A percentile compares a stretch with the other conserved stretches of the same genome.
These are phyloP conservation scores for Poa pratensis DNA, from an alignment of 176 grass and related monocot genomes.

Conservation along the genomic window DNA sequence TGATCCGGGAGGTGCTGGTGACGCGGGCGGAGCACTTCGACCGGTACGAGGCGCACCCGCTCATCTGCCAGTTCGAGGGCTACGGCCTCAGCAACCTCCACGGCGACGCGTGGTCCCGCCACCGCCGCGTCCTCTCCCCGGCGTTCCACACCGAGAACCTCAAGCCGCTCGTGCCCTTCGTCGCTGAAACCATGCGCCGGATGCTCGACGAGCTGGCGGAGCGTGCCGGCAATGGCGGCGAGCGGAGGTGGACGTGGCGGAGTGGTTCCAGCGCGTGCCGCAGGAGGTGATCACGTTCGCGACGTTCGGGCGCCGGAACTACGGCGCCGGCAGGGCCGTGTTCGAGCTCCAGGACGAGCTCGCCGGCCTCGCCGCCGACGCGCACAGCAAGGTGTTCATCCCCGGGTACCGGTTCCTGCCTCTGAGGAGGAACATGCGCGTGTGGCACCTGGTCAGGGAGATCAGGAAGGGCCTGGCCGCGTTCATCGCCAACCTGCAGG, in stretches of 20 bases:
- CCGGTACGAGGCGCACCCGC: conserved; percentile 83
- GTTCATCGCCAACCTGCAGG: conserved; percentile 52
- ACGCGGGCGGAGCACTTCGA: conserved; percentile 81
- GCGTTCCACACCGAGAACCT: conserved; percentile 90
- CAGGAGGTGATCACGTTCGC: conserved; percentile 80
- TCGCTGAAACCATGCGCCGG: conserved; percentile 61
- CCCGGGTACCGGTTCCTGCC: conserved; percentile 94
- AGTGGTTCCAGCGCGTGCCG: conserved; percentile 74
- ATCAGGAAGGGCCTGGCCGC: conserved; percentile 61
- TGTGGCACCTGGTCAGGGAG: conserved; percentile 80
- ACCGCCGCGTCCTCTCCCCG: conserved; percentile 69
- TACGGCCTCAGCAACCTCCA: conserved; percentile 76
- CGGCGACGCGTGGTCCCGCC: conserved; percentile 78
- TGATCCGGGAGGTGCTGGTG: conserved; percentile 83
- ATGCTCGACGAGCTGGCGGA: conserved; percentile 66
- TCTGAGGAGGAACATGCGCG: conserved; percentile 59
- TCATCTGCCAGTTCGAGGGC: conserved; percentile 92
- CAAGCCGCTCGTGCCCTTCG: conserved; percentile 67
- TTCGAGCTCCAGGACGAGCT: conserved; percentile 82
- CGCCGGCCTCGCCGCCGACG: conserved; percentile 73
- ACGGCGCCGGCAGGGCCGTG: conserved; percentile 65
- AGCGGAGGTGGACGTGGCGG: conserved; percentile 79
- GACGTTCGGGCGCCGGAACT: conserved; percentile 77
- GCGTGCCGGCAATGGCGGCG: conserved; percentile 9
- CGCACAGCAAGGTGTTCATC: conserved; percentile 89